These are phyloP conservation scores for Arctium lappa DNA, from an alignment of 129 eudicot species.

Conservation along the genomic window DNA sequence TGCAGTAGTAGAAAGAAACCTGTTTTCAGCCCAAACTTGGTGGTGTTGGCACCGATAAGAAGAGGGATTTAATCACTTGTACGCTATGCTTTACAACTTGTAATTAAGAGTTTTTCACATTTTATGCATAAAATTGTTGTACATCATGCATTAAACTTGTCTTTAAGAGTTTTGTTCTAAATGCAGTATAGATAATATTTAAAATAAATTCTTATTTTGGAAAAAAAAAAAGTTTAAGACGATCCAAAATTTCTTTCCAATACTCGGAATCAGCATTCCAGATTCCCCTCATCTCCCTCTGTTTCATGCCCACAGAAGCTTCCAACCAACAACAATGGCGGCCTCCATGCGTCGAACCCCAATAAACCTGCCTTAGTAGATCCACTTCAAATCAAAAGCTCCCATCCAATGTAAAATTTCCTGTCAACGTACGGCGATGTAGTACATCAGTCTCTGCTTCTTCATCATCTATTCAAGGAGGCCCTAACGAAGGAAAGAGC, in stretches of 20 bases:
- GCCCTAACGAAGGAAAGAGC: conserved; percentile 20
- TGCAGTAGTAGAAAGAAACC: too few species aligned
- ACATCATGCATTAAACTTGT: too few species aligned
- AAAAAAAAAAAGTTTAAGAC: not conserved
- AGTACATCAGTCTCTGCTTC: conserved; percentile 12
- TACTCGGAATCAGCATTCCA: not conserved
- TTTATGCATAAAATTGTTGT: too few species aligned
- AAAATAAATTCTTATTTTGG: not conserved
- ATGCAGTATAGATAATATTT: too few species aligned
- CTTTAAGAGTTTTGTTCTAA: too few species aligned
- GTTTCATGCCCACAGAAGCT: conserved; percentile 4
- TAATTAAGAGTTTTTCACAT: too few species aligned
- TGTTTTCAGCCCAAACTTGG: too few species aligned
- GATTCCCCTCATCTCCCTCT: not conserved
- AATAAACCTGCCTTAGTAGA: not conserved
- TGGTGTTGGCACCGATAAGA: too few species aligned
- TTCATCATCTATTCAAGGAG: conserved; percentile 27
- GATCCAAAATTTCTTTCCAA: not conserved
- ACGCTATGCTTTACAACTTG: too few species aligned
- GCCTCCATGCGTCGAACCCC: conserved; percentile 8
- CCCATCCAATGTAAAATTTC: not conserved
- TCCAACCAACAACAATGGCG: conserved; percentile 16
- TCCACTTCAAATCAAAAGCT: conserved; percentile 2
- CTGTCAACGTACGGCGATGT: not conserved
- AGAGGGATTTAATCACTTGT: too few species aligned